Base-by-base conservation (phyloP, 148 eudicot species). In the Spergularia marina region DNA sequence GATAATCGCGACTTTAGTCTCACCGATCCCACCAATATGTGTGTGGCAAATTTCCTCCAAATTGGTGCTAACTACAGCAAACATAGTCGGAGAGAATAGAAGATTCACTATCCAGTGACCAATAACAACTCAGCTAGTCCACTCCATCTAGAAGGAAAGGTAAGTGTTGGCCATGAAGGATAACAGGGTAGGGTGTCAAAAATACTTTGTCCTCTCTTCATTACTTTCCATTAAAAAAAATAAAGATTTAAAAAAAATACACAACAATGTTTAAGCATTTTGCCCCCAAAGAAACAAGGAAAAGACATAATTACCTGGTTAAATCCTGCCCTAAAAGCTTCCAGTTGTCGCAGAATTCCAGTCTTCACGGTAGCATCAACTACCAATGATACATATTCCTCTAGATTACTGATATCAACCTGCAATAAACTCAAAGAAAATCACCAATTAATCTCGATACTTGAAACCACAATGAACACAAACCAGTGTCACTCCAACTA, bases 241-340 rank as follows among this genome's bases (percentile, higher is more conserved):
- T 2, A 30, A 30, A 30, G 36, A 30, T 30, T 30, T 30, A 30
- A 30, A 73, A 59, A n/a, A 52, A 61, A 64, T 53, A 5, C 23
- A n/a, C 2, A 53, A 11, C 17, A 30, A 15, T 18, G 34, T 8
- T 8, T 34, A 12, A 11, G 63, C 36, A 30, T 41, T 40, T 51
- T 72, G 36, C 62, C 73, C 10, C 58, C 0, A 23, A 71, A 44
- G 30, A 14, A 51, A 65, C 7, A 15, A 44, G 10, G 4, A 30
- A 66, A 49, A 68, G 21, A 47, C 34, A 40, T 55, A 53, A 39
- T 34, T 63, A 92, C 99, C 94, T 96, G 93, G 76, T 87, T 92
- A 75, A 95, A 96, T 20, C 99, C 98, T 54, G 94, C 87, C 83
- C 90, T 91, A 77, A 96, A 92, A 77, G 99, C 97, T 83, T 96